These are phyloP conservation scores for Colletotrichum brevisporum DNA, from an alignment of 2,329 filamentous ascomycete species.

Conservation along the genomic window DNA sequence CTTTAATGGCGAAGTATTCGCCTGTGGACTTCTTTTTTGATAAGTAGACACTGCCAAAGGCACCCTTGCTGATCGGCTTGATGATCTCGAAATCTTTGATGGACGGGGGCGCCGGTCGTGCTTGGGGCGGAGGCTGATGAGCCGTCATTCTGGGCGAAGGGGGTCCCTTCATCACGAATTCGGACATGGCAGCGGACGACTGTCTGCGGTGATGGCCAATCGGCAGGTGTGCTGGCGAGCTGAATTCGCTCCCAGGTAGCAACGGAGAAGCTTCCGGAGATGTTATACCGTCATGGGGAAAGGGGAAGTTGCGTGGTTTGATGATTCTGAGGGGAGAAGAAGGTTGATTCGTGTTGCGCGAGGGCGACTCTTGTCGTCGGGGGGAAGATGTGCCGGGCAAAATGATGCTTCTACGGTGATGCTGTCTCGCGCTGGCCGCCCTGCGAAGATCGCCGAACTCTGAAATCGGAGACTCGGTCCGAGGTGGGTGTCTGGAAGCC, in stretches of 20 bases:
- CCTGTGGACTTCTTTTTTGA: constrained; percentile 99
- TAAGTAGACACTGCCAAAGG: constrained; percentile 97
- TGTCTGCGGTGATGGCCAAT: constrained; percentile 84
- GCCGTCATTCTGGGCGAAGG: constrained; percentile 86
- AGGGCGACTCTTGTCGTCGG: constrained; percentile 90
- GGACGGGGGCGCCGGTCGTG: constrained; percentile 90
- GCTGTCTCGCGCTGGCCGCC: constrained; percentile 83
- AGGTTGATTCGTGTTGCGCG: constrained; percentile 75
- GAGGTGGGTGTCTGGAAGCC: constrained; percentile 74
- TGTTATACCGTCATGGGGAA: constrained; percentile 74
- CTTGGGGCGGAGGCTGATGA: constrained; percentile 84
- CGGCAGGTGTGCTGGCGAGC: constrained; percentile 76
- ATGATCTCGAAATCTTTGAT: constrained; percentile 99
- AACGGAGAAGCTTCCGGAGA: constrained; percentile 94
- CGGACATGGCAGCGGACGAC: constrained; percentile 89
- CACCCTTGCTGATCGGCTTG: constrained; percentile 98
- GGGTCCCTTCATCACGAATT: constrained; percentile 75
- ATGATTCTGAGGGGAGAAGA: constrained; percentile 89
- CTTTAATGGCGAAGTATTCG: constrained; percentile 99
- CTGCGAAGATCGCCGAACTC: constrained; percentile 84
- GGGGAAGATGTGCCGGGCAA: constrained; percentile 84
- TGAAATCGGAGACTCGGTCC: constrained; percentile 91
- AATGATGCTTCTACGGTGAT: constrained; percentile 89
- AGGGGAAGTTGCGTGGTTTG: constrained; percentile 79
- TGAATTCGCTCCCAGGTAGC: constrained; percentile 85